A percentile compares a stretch with the other conserved stretches of the same genome.
Evolutionary conservation across 225 moss, liverwort and hornwort species (phyloP).

Genomic region (Pseudisothecium myosuroides): DNA sequence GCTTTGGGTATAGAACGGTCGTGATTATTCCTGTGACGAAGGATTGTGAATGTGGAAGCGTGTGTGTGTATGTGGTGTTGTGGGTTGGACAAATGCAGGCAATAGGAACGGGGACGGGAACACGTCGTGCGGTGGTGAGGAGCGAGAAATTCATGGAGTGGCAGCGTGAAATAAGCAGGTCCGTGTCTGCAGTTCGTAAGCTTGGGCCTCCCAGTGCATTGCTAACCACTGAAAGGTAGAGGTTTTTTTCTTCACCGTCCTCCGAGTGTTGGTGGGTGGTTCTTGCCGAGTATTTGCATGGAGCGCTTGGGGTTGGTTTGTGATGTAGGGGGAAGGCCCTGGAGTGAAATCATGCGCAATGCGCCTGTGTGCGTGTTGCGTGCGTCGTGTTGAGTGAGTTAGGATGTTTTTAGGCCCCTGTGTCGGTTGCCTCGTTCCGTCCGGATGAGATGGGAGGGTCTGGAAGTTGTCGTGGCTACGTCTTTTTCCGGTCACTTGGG

Average conservation of each 20-base stretch:
- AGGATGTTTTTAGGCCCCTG: accelerated
- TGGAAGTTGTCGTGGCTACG: neutral
- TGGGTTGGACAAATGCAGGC: conserved; percentile 26
- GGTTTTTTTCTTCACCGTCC: conserved; percentile 15
- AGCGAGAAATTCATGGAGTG: conserved; percentile 97
- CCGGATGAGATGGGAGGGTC: neutral
- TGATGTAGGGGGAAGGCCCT: neutral
- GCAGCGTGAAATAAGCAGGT: conserved; percentile 95
- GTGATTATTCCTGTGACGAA: neutral
- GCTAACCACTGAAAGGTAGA: conserved; percentile 42
- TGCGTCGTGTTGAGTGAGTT: neutral
- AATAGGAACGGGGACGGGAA: conserved; percentile 60
- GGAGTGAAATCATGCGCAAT: neutral
- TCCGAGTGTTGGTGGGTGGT: neutral
- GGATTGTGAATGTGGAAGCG: conserved; percentile 6
- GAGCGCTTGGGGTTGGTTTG: neutral
- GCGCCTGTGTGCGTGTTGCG: neutral
- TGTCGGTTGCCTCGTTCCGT: neutral
- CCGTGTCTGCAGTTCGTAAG: conserved; percentile 49
- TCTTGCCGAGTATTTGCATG: conserved; percentile 10
- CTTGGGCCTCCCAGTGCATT: conserved; percentile 43
- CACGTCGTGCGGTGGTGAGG: conserved; percentile 71
- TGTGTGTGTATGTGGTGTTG: neutral
- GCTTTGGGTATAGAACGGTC: neutral
- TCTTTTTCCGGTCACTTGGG: neutral